Evolutionary conservation across 805 yeast genomes (phyloP), one percentile per base, ranked within the genome.

Genomic region (Starmerella potacharoeniae): DNA sequence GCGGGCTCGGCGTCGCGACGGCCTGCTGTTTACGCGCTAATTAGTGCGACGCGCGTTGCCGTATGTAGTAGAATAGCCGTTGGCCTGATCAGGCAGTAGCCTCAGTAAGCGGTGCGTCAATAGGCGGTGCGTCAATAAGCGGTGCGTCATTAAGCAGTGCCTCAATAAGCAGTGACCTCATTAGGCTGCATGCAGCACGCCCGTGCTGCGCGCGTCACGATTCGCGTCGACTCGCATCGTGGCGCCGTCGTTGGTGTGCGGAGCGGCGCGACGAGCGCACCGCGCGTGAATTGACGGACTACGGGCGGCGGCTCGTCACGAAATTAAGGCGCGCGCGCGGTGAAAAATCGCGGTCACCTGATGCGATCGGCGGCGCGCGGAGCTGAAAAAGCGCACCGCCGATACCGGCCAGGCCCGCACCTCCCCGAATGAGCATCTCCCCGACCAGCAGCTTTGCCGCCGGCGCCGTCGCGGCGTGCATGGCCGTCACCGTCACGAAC

Each of bases 401-500:
- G 43, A 22, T 14, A 40, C 43, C 43, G 43, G 43, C 43, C 43
- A 22, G 22, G 22, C 22, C 22, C 22, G 22, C 22, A 22, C 22
- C 22, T 22, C 22, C 3, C 22, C 22, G 22, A 17, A 54, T 54
- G 55, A 49, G 55, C 37, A 54, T 58, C 31, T 58, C 62, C n/a
- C 54, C 63, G 14, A 28, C 56, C 5, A 51, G 95, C 22, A 95
- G 96, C 1, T 88, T 90, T 64, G 64, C 82, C 5, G 96, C 96
- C 4, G 97, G 96, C 54, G 95, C 93, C 8, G 56, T 85, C 14
- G 98, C 98, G 3, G 97, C 97, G 3, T 90, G 97, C 73, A 93
- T 95, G 53, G 97, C 98, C 0, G 98, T 93, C 46, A 91, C 97
- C 0, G 83, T 91, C 67, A 90, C 97, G 4, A 93, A 93, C 68